Evolutionary conservation across 495 filamentous ascomycete species (phyloP).

Genomic region (Neurospora hispaniola): DNA sequence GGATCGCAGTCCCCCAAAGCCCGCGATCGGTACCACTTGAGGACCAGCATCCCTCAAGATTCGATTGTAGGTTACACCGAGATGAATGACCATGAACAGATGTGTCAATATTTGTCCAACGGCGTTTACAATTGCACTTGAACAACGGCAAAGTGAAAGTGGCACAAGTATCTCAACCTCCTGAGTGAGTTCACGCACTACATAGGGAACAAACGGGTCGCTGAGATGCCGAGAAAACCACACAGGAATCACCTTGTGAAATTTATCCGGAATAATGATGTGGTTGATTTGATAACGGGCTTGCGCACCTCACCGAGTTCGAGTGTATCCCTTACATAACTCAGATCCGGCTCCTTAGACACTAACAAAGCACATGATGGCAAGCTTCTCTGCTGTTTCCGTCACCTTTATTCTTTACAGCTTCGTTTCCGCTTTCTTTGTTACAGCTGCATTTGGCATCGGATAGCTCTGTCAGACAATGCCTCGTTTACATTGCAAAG

Average conservation of each 20-base stretch:
- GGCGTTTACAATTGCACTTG: background rate
- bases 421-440: constrained; percentile 12
- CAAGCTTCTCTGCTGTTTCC: constrained; percentile 1
- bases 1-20: background rate
- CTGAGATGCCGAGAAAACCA: background rate
- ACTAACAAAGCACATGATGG: background rate
- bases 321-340: background rate
- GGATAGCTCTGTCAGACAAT: background rate
- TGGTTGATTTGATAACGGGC: background rate
- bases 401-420: constrained; percentile 35
- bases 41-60: background rate
- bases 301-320: background rate
- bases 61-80: background rate
- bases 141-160: background rate
- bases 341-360: background rate
- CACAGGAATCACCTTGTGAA: background rate
- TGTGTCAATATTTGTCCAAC: background rate
- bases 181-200: background rate
- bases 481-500: background rate
- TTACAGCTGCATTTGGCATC: background rate
- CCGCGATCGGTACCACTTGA: background rate
- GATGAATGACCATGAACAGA: background rate
- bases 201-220: background rate
- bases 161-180: background rate
- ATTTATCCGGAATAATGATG: background rate